Evolutionary conservation across 1,284 basidiomycete genomes (phyloP), one percentile per base, ranked within the genome.

Genomic region (Omphalotus olearius): DNA sequence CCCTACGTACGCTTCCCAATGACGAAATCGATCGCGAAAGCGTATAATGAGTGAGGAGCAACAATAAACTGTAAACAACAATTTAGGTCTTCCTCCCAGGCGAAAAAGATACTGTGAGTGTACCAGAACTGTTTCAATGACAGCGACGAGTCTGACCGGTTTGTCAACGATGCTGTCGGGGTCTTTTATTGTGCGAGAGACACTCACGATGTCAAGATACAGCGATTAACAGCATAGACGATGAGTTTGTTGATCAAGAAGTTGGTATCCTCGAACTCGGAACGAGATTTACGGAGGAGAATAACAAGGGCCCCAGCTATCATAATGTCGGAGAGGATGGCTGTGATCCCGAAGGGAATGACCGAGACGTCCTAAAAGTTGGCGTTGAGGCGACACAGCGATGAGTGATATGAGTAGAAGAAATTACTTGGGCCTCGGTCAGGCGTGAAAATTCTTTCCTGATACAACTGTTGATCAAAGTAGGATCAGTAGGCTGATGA

Each of bases 11-110:
- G 57, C 66, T 75, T 76, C 50, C 74, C 74, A 46, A 75, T 71
- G n/a, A 74, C 60, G 51, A 77, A 75, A 56, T 76, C 74, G 47
- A 75, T 65, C 4, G 73, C 72, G 51, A 74, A 66, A 9, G 66
- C 65, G 54, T 71, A 77, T 35, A 74, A 70, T 2, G 72, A 68
- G 37, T 68, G 56, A 2, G 72, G 72, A 16, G 67, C 50, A 2
- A 63, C 57, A n/a, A 65, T 59, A 55, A 75, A 75, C 64, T 72
- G 37, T 14, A 16, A 16, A 30, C 11, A 25, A 10, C 33, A 52
- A 17, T 28, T 18, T n/a, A 17, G 20, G 17, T 33, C 23, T 23
- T 35, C 47, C 3, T 33, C 30, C 9, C 41, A 37, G 4, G 2
- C 30, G 17, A 17, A 11, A 17, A 30, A 20, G 25, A 16, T 46